A percentile compares a stretch with the other conserved stretches of the same genome.
These are phyloP conservation scores for Mycosphaerelloides madeirae DNA, from an alignment of 2,329 filamentous ascomycete species.

Conservation along the genomic window DNA sequence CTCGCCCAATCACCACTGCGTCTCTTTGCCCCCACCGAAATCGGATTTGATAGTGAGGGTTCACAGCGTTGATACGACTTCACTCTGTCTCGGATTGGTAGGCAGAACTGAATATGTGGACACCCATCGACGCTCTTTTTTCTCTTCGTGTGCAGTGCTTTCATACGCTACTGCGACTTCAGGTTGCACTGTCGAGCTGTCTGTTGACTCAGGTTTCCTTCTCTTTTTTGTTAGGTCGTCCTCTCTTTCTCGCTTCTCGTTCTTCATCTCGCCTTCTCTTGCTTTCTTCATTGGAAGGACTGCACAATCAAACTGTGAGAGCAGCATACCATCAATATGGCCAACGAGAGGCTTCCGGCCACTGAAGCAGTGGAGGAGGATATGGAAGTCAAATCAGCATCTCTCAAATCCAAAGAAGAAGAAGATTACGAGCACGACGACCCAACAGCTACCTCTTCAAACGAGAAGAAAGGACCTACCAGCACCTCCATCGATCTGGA, in stretches of 20 bases:
- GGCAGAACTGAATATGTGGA: no score
- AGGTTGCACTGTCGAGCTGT: no score
- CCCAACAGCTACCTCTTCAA: background rate
- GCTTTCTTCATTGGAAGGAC: background rate
- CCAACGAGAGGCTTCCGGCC: constrained; percentile 9
- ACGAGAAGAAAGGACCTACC: constrained; percentile 5
- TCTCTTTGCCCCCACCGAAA: no score
- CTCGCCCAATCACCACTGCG: no score
- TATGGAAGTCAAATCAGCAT: constrained; percentile 7
- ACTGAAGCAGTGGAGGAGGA: constrained; percentile 17
- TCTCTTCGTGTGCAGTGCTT: no score
- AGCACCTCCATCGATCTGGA: constrained; percentile 9
- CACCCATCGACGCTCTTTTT: no score
- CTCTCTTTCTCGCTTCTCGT: background rate
- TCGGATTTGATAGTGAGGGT: no score
- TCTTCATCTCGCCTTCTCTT: background rate
- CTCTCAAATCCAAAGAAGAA: constrained; percentile 7
- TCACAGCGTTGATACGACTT: no score
- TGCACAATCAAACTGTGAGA: background rate
- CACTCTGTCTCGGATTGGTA: no score
- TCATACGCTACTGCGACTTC: no score
- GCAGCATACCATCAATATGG: background rate
- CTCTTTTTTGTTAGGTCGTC: background rate
- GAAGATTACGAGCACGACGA: constrained; percentile 2
- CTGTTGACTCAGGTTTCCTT: background rate